Evolutionary conservation across 352 stramenopile genomes (phyloP), one percentile per base, ranked within the genome.

Genomic region (Pythium periplocum): DNA sequence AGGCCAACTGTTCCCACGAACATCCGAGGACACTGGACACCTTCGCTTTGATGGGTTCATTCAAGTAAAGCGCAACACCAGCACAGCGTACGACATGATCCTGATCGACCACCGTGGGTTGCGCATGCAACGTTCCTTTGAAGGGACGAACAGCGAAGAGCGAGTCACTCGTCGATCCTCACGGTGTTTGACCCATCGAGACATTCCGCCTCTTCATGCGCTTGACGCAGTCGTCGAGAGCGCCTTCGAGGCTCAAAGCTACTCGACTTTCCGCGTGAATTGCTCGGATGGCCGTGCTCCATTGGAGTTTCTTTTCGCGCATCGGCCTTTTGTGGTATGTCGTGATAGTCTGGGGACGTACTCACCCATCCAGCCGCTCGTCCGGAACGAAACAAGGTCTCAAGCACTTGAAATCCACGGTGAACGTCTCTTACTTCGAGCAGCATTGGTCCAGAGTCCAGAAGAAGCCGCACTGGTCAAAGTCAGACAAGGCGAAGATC

Each of bases 221-320:
- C 51, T 65, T 12, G 4, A 44, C 6, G 3, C 46, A 1, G 41
- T 37, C 10, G 48, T 33, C 3, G 35, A 50, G 7, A 35, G 47
- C 0, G 58, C 58, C 4, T 65, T 65, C 17, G 2, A 55, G 3
- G 58, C 58, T 2, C 45, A 59, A 43, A 50, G 57, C 17, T 65
- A 57, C 46, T 5, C 37, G 4, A 65, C 31, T 40, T 65, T 65
- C 42, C 58, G 51, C 2, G 46, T 60, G 17, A 65, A 65, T n/a
- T 65, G 58, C 43, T 53, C 52, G 30, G 11, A 41, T 9, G 30
- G 7, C 5, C 6, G 9, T 1, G 32, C 58, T 2, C 58, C 58
- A 4, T 42, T 65, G 7, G 58, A 65, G 51, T 51, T 58, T 38
- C 31, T 65, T 7, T 65, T 65, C 30, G 58, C 58, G 4, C 45